Conservation (phyloP, 2,329 filamentous ascomycete species). For the Corinectria fuckeliana region DNA sequence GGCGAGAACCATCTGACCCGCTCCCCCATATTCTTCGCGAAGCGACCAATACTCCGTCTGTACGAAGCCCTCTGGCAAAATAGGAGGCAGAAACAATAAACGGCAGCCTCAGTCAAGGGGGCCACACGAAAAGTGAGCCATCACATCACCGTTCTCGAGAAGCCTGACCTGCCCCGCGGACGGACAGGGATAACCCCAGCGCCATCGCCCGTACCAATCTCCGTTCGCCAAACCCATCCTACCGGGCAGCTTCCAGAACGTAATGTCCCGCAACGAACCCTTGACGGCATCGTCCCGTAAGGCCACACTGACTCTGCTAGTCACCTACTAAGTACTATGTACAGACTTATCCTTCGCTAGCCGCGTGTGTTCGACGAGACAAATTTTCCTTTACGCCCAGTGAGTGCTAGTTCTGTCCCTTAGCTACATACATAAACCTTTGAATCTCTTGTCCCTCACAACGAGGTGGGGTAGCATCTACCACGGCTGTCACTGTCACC, state of each 20-base stretch:
- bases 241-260: conserved; percentile 31
- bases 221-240: conserved; percentile 25
- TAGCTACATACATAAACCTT: conserved; percentile 5
- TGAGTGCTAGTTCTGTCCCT: background rate
- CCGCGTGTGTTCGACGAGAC: background rate
- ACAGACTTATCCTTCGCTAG: conserved; percentile 3
- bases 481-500: background rate
- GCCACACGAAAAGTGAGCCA: conserved; percentile 18
- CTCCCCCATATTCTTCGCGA: background rate
- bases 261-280: conserved; percentile 10
- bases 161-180: conserved; percentile 17
- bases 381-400: background rate
- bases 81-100: conserved; percentile 6
- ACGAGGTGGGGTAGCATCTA: background rate
- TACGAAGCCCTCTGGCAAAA: background rate
- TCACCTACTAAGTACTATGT: background rate
- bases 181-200: conserved; percentile 27
- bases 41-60: background rate
- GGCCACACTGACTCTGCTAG: conserved; percentile 12
- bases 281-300: conserved; percentile 17
- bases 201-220: conserved; percentile 34
- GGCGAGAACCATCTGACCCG: conserved; percentile 8
- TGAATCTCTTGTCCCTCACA: conserved; percentile 1
- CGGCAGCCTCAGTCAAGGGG: conserved; percentile 5
- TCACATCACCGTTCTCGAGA: conserved; percentile 17